phyloP scores from a whole-genome alignment of 2,329 filamentous ascomycete genomes.

The Fusarium equiseti region DNA sequence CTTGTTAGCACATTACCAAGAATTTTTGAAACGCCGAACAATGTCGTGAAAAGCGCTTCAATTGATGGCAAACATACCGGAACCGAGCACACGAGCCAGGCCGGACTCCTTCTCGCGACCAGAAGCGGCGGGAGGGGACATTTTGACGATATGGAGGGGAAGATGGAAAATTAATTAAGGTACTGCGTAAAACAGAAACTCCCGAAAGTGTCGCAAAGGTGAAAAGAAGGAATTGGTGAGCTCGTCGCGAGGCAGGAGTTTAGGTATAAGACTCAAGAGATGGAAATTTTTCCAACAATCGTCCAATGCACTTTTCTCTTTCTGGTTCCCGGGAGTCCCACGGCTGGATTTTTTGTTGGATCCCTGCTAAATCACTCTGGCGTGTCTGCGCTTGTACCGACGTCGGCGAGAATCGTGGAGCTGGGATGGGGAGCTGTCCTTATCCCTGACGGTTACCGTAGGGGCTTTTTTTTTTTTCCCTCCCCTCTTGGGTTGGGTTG shows the following conservation, averaged over 20 bases:
- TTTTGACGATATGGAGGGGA: slow-evolving; percentile 46
- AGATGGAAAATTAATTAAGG: not conserved
- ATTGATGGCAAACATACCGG: slow-evolving; percentile 69
- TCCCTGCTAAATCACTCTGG: slow-evolving; percentile 37
- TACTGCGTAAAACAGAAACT: slow-evolving; percentile 12
- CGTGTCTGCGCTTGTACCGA: slow-evolving; percentile 39
- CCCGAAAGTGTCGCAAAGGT: slow-evolving; percentile 14
- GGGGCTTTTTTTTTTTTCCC: slow-evolving; percentile 26
- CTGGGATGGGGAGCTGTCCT: slow-evolving; percentile 20
- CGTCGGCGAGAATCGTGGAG: slow-evolving; percentile 41
- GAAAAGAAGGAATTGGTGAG: slow-evolving; percentile 15
- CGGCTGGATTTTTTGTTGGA: slow-evolving; percentile 29
- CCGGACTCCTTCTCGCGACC: slow-evolving; percentile 84
- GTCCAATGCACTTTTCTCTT: slow-evolving; percentile 36
- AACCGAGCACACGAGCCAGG: slow-evolving; percentile 87
- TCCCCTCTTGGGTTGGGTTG: slow-evolving; percentile 1
- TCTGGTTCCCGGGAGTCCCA: slow-evolving; percentile 23
- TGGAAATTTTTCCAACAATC: slow-evolving; percentile 47
- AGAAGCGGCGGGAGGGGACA: slow-evolving; percentile 69
- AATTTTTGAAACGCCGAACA: not conserved
- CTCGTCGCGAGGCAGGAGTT: slow-evolving; percentile 30
- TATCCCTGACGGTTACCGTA: slow-evolving; percentile 5
- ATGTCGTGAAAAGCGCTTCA: slow-evolving; percentile 11
- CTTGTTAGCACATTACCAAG: slow-evolving; percentile 37
- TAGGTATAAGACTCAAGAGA: slow-evolving; percentile 26